Evolutionary conservation across 306 rosid genomes (phyloP).

Genomic region (Inga laurina): DNA sequence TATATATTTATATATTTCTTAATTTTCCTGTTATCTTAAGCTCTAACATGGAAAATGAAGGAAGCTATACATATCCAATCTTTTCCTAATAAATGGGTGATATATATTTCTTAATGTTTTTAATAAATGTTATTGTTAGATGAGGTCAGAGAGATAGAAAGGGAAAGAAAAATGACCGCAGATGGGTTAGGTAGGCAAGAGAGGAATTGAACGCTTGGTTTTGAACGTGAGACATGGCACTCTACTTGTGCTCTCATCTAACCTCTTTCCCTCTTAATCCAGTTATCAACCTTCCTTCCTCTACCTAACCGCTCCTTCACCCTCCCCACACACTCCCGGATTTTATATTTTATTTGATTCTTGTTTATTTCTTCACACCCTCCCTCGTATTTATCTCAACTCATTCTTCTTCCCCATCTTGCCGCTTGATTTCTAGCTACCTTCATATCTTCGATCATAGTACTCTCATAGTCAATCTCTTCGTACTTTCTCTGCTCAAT

Average conservation of each 20-base stretch:
- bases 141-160: too few relatives aligned
- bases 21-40: too few relatives aligned
- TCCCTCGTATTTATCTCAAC: not conserved
- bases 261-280: not conserved
- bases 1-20: too few relatives aligned
- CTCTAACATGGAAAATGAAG: too few relatives aligned
- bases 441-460: not conserved
- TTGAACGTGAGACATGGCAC: constrained; percentile 26
- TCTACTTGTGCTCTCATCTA: constrained; percentile 13
- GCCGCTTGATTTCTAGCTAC: not conserved
- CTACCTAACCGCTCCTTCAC: constrained; percentile 15
- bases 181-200: constrained; percentile 46
- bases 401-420: not conserved
- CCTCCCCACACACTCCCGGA: not conserved
- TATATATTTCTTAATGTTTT: not conserved
- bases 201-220: constrained; percentile 30
- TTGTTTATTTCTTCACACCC: not conserved
- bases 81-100: not conserved
- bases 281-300: constrained; percentile 7
- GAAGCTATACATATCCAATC: too few relatives aligned
- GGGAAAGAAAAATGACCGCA: constrained; percentile 20
- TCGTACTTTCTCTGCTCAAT: not conserved
- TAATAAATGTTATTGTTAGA: not conserved
- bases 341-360: not conserved
- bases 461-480: not conserved